Base-by-base conservation (phyloP, 164 flowering plant species). In the Malania oleifera region DNA sequence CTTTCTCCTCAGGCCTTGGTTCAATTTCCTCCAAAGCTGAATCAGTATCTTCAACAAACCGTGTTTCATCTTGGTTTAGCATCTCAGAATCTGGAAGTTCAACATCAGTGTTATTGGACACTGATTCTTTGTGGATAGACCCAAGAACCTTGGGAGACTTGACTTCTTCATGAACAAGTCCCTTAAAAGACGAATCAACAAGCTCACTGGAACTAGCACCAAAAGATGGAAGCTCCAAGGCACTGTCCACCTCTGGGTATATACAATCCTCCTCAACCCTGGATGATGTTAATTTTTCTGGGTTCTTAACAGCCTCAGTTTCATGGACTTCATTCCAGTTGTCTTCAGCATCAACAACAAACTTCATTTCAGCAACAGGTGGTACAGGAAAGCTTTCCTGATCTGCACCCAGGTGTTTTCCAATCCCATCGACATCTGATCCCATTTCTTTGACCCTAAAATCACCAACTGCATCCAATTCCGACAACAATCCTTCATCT, bases 401-500 rank as follows among this genome's bases (percentile, higher is more conserved):
- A 45, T 35, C 59, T 25, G 41, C 35, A 51, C 2, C 54, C 34
- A 38, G 54, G 10, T 49, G 29, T 6, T 60, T 34, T 48, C 40
- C 68, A 35, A 38, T 46, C 44, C 44, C 57, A 49, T 60, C 34
- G 7, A 47, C 27, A 56, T 26, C 54, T 46, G 59, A 34, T 37
- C 25, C 73, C 41, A 46, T 49, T 54, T 75, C 77, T 20, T 64
- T 61, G 51, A 76, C 71, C 41, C 81, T 70, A 58, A 90, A 90
- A 67, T 90, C 92, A 50, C 97, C 93, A 69, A 81, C 81, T 8
- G 74, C 65, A 54, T 88, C 90, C 68, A 88, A 63, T 65, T 84
- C 89, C 0, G 69, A 58, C 59, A 88, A 68, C 18, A 85, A 59
- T 13, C 41, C 80, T 72, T 85, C 93, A 65, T 81, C 88, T 49